Base-by-base conservation (phyloP, 2,329 filamentous ascomycete genomes). In the Iodosphaeria phyllophila region DNA sequence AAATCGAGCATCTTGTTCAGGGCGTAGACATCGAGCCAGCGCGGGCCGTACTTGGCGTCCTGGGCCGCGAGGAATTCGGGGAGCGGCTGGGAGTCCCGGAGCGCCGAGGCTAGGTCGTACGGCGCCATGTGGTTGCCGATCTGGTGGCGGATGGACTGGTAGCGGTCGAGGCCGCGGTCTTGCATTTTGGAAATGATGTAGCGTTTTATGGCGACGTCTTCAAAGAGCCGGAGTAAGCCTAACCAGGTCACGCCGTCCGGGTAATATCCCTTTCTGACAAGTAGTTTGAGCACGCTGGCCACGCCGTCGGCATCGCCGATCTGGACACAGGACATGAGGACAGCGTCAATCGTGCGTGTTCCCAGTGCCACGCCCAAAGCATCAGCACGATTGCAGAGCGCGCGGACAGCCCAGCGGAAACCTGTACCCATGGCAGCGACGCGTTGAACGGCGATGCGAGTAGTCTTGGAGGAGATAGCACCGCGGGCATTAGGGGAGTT, bases 111-210 rank as follows among this genome's bases (percentile, higher is more conserved):
- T 7, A 46, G 34, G 20, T 40, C 28, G 8, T 32, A n/a, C 1
- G 36, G 16, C 4, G 32, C 33, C 17, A 34, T 35, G 14, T 44
- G 32, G 16, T 35, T 34, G 16, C 35, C 40, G 11, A 43, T 23
- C 25, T 37, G 33, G 22, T 25, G 30, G 8, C 32, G 30, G 13
- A 38, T 26, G 8, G 34, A 29, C 8, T 29, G 31, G 21, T 37
- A 32, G 10, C 28, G 36, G 22, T 30, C 25, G 3, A 46, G 28
- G 5, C 36, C 33, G 15, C 33, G 36, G 11, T 18, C 22, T 17
- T 15, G 29, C 35, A 46, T 36, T 22, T 20, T 59, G 29, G 44
- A 46, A 24, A 58, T 50, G 32, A 69, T 56, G 28, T 64, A 56
- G 8, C 48, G 42, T 25, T 56, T 42, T 23, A 41, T 31, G 19